Percentiles rank a stretch among this genome's conserved stretches.
These are phyloP conservation scores for Prunus kanzakura DNA, from an alignment of 306 rosid species.

Conservation along the genomic window DNA sequence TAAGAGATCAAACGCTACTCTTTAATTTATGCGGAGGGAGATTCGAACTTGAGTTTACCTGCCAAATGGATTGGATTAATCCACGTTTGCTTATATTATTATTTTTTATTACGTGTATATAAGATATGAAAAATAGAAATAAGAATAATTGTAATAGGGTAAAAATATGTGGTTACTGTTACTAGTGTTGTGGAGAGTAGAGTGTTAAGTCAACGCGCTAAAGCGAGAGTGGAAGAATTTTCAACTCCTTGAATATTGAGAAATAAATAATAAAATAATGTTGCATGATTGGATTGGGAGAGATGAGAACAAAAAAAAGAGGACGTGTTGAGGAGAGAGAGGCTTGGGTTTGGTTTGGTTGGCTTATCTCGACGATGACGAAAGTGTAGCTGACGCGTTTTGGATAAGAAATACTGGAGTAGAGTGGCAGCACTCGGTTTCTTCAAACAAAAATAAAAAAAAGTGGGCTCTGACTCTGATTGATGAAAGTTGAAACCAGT, in stretches of 20 bases:
- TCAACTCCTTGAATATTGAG: background rate
- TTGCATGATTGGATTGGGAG: background rate
- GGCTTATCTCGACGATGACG: background rate
- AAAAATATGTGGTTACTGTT: too few species aligned
- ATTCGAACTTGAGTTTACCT: too few species aligned
- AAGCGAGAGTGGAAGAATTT: background rate
- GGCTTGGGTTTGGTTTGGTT: too few species aligned
- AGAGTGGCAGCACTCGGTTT: background rate
- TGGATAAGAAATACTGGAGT: too few species aligned
- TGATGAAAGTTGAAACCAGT: background rate
- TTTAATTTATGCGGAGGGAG: too few species aligned
- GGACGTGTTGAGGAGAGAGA: background rate
- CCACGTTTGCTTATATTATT: too few species aligned
- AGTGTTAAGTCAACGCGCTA: slow-evolving; percentile 10
- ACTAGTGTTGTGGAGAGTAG: too few species aligned
- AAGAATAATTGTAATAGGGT: too few species aligned
- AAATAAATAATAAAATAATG: background rate
- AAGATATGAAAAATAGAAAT: too few species aligned
- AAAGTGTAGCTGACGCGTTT: slow-evolving; percentile 17
- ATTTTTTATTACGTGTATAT: too few species aligned
- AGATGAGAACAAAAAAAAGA: background rate
- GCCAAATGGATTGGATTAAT: too few species aligned
- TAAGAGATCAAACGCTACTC: too few species aligned
- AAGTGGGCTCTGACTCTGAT: background rate
- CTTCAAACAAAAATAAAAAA: background rate